Base-by-base conservation (phyloP, 2,329 filamentous ascomycete genomes). In the Colletotrichum falcatum region DNA sequence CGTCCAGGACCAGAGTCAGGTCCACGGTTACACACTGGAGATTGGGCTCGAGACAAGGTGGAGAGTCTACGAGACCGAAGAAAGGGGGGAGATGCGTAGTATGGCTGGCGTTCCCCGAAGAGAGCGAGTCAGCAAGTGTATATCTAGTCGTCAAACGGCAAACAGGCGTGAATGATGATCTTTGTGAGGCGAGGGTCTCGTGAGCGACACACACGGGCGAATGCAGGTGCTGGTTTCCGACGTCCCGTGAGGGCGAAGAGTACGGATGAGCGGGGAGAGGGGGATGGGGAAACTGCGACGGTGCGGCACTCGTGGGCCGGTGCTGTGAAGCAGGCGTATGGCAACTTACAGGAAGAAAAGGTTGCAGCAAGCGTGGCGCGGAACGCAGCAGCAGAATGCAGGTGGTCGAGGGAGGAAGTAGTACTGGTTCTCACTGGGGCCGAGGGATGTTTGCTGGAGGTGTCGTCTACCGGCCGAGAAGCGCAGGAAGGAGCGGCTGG, bases 401-500 rank as follows among this genome's bases (percentile, higher is more conserved):
- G 51, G 48, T 61, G 39, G 54, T 71, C 68, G 69, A 71, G 69
- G 59, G 61, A 46, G 20, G 39, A 56, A 44, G 60, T 42, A 28
- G 49, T 39, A 61, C 30, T 33, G 39, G 33, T 39, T 48, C 44
- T 37, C 11, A 49, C 26, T 28, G 33, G n/a, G 44, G 30, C 59
- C 66, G 61, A 65, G 69, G 65, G 65, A 64, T 61, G 60, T 70
- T 69, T 71, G 69, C 56, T 51, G 28, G 55, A 30, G 55, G 18
- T 51, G 54, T 56, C 54, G 54, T 37, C 54, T 33, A 23, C 33
- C 20, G 33, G 54, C 35, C 20, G 53, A 48, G 16, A 28, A 51
- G 61, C 42, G 65, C 49, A 66, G 39, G 60, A 71, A 71, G 66
- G 69, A 71, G 54, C 60, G 66, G 61, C 66, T 71, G 66, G 66